These are phyloP conservation scores for Lachancea dasiensis DNA, from an alignment of 805 yeast genomes.

Conservation along the genomic window DNA sequence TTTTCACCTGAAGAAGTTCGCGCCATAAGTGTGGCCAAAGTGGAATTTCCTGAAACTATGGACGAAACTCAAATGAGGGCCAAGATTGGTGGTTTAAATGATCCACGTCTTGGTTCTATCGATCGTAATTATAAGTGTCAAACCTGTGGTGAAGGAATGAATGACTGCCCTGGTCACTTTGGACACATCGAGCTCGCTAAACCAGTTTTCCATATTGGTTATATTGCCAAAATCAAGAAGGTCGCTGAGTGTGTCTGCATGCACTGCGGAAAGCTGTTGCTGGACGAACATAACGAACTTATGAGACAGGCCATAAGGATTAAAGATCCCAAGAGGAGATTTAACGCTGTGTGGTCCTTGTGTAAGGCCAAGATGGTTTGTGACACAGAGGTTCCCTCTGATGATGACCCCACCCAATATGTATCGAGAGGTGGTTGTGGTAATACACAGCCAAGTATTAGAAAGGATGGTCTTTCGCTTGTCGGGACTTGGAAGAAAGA, in stretches of 20 bases:
- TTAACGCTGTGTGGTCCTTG: conserved; percentile 92
- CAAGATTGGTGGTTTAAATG: conserved; percentile 93
- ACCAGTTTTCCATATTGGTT: conserved; percentile 97
- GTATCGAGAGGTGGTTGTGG: conserved; percentile 96
- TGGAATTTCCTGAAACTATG: conserved; percentile 99
- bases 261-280: conserved; percentile 93
- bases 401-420: conserved; percentile 49
- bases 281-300: conserved; percentile 64
- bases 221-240: conserved; percentile 87
- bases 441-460: conserved; percentile 88
- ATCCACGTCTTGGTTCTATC: conserved; percentile 94
- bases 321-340: conserved; percentile 91
- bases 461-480: conserved; percentile 91
- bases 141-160: conserved; percentile 99
- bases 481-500: conserved; percentile 98
- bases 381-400: conserved; percentile 75
- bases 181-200: conserved; percentile 98
- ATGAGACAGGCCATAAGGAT: conserved; percentile 86
- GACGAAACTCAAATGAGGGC: conserved; percentile 94
- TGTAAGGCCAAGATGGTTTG: conserved; percentile 93
- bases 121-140: conserved; percentile 97
- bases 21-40: conserved; percentile 96
- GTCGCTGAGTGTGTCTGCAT: conserved; percentile 95
- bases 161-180: conserved; percentile 98
- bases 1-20: conserved; percentile 96